Conservation (phyloP, 805 yeast genomes). For the Candida dendrica region DNA sequence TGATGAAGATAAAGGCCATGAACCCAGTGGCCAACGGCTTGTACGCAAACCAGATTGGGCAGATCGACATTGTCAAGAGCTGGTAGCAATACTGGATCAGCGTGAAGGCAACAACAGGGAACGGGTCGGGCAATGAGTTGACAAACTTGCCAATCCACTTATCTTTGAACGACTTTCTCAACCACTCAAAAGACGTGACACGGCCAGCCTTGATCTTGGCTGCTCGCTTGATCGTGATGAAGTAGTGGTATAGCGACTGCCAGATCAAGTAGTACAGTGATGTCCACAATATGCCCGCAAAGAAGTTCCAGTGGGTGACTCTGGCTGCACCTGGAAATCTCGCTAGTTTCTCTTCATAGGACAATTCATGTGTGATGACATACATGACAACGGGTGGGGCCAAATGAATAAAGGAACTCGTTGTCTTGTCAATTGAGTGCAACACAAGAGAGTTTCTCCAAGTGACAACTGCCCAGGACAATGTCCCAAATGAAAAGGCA, state of each 20-base stretch:
- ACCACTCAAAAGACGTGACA: conserved; percentile 80
- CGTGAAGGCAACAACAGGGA: conserved; percentile 85
- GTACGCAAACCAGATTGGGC: conserved; percentile 81
- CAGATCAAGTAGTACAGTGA: conserved; percentile 78
- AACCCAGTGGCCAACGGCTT: conserved; percentile 62
- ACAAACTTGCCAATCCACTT: conserved; percentile 68
- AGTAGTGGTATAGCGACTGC: conserved; percentile 88
- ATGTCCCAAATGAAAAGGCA: conserved; percentile 81
- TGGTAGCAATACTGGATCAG: conserved; percentile 84
- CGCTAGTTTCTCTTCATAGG: conserved; percentile 35
- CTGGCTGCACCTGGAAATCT: conserved; percentile 80
- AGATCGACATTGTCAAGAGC: conserved; percentile 74
- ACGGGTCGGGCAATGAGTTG: conserved; percentile 72
- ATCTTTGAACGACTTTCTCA: conserved; percentile 64
- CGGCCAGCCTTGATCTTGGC: conserved; percentile 81
- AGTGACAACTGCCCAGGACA: conserved; percentile 88
- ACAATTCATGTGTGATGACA: conserved; percentile 71
- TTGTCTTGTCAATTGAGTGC: conserved; percentile 87
- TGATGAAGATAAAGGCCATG: conserved; percentile 62
- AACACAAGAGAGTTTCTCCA: conserved; percentile 93
- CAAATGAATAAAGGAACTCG: conserved; percentile 84
- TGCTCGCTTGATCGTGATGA: conserved; percentile 74
- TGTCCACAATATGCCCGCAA: conserved; percentile 68
- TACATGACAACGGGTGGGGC: conserved; percentile 86
- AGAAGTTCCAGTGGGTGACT: conserved; percentile 63